Percentiles rank a stretch among this genome's conserved stretches.
phyloP scores from a whole-genome alignment of 2,329 filamentous ascomycete species.

The Beauveria sp. region DNA sequence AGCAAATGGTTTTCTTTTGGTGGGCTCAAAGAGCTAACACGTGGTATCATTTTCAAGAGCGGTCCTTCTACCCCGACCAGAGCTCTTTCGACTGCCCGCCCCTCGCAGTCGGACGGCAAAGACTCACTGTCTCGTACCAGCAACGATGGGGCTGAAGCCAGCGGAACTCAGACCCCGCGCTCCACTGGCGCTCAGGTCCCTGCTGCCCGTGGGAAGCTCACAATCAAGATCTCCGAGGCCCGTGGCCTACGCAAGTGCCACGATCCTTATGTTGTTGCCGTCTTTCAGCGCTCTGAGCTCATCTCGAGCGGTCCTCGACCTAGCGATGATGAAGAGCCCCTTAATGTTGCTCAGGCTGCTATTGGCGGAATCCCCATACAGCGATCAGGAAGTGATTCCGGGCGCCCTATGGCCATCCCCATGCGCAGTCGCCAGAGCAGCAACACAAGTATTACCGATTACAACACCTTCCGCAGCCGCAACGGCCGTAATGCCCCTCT shows the following conservation, averaged over 20 bases:
- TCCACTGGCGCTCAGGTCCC: constrained; percentile 55
- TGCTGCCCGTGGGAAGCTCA: constrained; percentile 76
- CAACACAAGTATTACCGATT: constrained; percentile 75
- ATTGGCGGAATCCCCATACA: constrained; percentile 53
- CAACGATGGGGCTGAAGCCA: constrained; percentile 37
- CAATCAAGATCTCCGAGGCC: constrained; percentile 81
- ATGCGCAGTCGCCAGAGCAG: constrained; percentile 97
- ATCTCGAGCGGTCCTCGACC: constrained; percentile 79
- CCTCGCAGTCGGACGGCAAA: constrained; percentile 40
- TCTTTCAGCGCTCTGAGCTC: constrained; percentile 94
- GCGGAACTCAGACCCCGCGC: constrained; percentile 46
- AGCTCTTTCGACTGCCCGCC: constrained; percentile 62
- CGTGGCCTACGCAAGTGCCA: constrained; percentile 72
- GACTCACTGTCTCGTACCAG: constrained; percentile 30
- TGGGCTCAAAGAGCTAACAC: constrained; percentile 82
- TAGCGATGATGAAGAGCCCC: constrained; percentile 52
- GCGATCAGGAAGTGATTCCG: constrained; percentile 71
- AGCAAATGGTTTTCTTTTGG: constrained; percentile 56
- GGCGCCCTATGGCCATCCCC: constrained; percentile 83
- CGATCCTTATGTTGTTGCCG: constrained; percentile 91
- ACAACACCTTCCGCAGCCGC: constrained; percentile 51
- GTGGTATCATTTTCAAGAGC: constrained; percentile 69
- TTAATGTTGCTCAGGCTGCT: constrained; percentile 37
- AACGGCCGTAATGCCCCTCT: constrained; percentile 46
- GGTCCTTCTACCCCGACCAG: constrained; percentile 85